Base-by-base conservation (phyloP, 192 early-diverging fungal genomes). In the Piromyces finnis region DNA sequence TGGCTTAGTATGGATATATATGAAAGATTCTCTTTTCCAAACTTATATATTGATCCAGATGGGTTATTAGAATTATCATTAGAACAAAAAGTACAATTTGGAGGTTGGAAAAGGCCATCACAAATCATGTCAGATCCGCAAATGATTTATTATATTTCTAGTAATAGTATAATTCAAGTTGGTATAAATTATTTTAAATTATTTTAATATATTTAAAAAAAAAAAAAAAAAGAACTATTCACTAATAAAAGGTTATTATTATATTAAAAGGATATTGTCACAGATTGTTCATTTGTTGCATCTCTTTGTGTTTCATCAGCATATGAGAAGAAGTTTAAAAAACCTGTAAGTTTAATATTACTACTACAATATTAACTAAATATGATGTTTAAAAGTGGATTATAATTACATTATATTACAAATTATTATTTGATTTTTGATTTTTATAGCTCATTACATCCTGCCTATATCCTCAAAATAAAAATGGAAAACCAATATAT, bases 201-300 rank as follows among this genome's bases (percentile, higher is more conserved):
- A 13, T 15, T 15, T 14, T n/a, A n/a, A n/a, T n/a, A n/a, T n/a
- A n/a, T n/a, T n/a, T n/a, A n/a, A n/a, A n/a, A n/a, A n/a, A 39
- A 13, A 39, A 15, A 5, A 39, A 39, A 15, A 39, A 39, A 39
- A 1, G 13, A 39, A 39, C 4, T n/a, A n/a, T n/a, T n/a, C n/a
- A n/a, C n/a, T n/a, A n/a, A n/a, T n/a, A n/a, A n/a, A n/a, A n/a
- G n/a, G n/a, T n/a, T n/a, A n/a, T n/a, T 22, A 51, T 22, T 51
- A 51, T 17, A 51, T 92, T 77, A 90, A 32, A 32, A 96, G 87
- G 95, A 97, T 83, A 90, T 94, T 22, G 96, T 97, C 2, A 95
- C 94, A 5, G 96, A 98, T 86, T 98, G 96, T 84, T 96, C 95
- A 16, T 96, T 98, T 85, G 96, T 98, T 11, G 94, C 96, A 9